Conservation (phyloP, 176 grass and related monocot genomes). For the Bromus sterilis region DNA sequence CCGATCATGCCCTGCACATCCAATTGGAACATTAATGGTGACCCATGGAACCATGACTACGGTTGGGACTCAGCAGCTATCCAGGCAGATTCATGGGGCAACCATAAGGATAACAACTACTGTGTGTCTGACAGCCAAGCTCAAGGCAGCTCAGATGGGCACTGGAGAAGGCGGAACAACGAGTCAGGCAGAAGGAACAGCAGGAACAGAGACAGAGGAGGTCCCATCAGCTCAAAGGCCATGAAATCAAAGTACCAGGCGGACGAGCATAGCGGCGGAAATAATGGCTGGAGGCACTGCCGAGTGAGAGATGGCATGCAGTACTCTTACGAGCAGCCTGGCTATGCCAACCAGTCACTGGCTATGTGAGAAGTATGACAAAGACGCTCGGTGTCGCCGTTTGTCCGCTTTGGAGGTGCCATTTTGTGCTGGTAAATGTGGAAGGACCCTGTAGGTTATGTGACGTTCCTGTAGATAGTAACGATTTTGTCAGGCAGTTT, state of each 20-base stretch:
- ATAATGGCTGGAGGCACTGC: conserved; percentile 32
- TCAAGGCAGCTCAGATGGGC: conserved; percentile 18
- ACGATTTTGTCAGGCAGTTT: conserved; percentile 16
- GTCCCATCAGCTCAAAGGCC: conserved; percentile 32
- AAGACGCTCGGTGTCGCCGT: neutral
- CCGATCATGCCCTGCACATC: neutral
- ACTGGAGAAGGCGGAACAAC: conserved; percentile 29
- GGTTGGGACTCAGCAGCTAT: conserved; percentile 23
- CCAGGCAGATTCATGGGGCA: conserved; percentile 23
- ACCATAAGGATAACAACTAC: neutral
- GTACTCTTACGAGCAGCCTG: conserved; percentile 36
- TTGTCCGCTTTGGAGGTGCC: neutral
- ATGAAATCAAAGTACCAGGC: conserved; percentile 46
- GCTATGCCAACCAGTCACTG: conserved; percentile 31
- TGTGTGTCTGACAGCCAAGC: neutral
- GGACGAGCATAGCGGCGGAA: neutral
- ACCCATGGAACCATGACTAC: conserved; percentile 29
- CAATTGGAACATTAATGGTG: conserved; percentile 27
- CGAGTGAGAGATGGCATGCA: conserved; percentile 34
- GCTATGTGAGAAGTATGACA: conserved; percentile 23
- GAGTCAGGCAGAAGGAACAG: conserved; percentile 25
- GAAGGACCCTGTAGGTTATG: conserved; percentile 1
- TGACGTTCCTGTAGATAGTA: conserved; percentile 20
- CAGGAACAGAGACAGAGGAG: conserved; percentile 40
- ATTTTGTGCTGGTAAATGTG: neutral